Evolutionary conservation across 2,329 filamentous ascomycete species (phyloP).

Genomic region (Clonostachys byssicola): DNA sequence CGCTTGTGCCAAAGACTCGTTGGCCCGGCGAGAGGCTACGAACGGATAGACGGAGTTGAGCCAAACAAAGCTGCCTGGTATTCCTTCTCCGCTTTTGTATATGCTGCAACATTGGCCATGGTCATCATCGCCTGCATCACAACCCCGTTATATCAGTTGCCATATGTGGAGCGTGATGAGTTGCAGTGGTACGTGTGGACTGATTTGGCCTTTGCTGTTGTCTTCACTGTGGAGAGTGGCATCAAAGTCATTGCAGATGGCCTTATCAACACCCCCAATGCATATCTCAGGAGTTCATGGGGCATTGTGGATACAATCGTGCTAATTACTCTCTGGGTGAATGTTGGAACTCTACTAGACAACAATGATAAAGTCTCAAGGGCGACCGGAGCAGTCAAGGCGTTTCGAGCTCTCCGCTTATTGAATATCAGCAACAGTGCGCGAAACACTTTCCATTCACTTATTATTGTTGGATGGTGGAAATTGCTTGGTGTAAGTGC

Average conservation of each 20-base stretch:
- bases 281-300: slow-evolving; percentile 95
- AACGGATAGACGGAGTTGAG: slow-evolving; percentile 84
- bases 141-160: slow-evolving; percentile 88
- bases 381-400: slow-evolving; percentile 95
- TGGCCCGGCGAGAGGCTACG: slow-evolving; percentile 80
- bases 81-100: slow-evolving; percentile 87
- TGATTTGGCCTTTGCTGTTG: slow-evolving; percentile 80
- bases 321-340: slow-evolving; percentile 90
- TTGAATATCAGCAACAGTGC: slow-evolving; percentile 96
- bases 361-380: slow-evolving; percentile 82
- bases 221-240: slow-evolving; percentile 81
- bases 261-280: slow-evolving; percentile 94
- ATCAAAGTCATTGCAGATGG: slow-evolving; percentile 96
- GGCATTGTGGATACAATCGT: slow-evolving; percentile 93
- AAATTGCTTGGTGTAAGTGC: slow-evolving; percentile 79
- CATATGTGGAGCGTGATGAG: slow-evolving; percentile 68
- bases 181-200: slow-evolving; percentile 94
- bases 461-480: slow-evolving; percentile 91
- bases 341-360: slow-evolving; percentile 77
- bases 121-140: slow-evolving; percentile 93
- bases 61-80: slow-evolving; percentile 93
- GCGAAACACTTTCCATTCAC: slow-evolving; percentile 91
- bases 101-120: slow-evolving; percentile 93
- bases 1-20: slow-evolving; percentile 85
- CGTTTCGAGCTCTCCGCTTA: slow-evolving; percentile 81